Conservation (phyloP, 768 basidiomycete genomes). For the Amanita muscaria region DNA sequence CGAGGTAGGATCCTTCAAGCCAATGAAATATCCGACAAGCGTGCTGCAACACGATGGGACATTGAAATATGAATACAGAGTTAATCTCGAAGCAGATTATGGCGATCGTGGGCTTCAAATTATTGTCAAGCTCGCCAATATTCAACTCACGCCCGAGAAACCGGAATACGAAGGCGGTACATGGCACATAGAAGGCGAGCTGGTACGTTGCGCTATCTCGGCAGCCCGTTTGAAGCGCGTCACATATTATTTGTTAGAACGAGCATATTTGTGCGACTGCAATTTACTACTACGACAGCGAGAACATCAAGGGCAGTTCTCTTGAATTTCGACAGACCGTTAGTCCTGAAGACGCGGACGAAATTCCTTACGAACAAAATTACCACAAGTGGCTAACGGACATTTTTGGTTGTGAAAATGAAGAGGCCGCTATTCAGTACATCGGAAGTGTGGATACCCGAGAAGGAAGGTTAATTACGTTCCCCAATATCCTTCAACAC, state of each 20-base stretch:
- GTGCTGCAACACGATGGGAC: neutral
- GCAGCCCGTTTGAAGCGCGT: neutral
- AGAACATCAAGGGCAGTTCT: slow-evolving; percentile 21
- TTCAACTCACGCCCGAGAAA: slow-evolving; percentile 28
- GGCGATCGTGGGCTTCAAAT: slow-evolving; percentile 20
- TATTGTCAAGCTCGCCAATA: slow-evolving; percentile 25
- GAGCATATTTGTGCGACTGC: slow-evolving; percentile 21
- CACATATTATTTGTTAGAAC: slow-evolving; percentile 14
- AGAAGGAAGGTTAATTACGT: slow-evolving; percentile 21
- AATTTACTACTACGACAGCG: slow-evolving; percentile 18
- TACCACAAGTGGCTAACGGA: slow-evolving; percentile 15
- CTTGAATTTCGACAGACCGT: slow-evolving; percentile 22
- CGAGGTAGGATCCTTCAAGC: slow-evolving; percentile 11
- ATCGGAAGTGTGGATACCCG: slow-evolving; percentile 19
- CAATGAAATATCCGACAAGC: slow-evolving; percentile 5
- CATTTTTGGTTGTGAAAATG: slow-evolving; percentile 14
- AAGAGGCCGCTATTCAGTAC: slow-evolving; percentile 13
- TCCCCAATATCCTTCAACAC: slow-evolving; percentile 29
- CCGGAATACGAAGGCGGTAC: slow-evolving; percentile 26
- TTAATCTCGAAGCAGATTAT: slow-evolving; percentile 11
- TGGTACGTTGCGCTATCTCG: slow-evolving; percentile 7
- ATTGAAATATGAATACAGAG: slow-evolving; percentile 6
- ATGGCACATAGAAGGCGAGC: slow-evolving; percentile 30
- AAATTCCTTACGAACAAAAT: slow-evolving; percentile 11
- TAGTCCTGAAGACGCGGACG: slow-evolving; percentile 3